Evolutionary conservation across 805 yeast species (phyloP), one percentile per base, ranked within the genome.

Genomic region (Helenozyma baotianmanensis): DNA sequence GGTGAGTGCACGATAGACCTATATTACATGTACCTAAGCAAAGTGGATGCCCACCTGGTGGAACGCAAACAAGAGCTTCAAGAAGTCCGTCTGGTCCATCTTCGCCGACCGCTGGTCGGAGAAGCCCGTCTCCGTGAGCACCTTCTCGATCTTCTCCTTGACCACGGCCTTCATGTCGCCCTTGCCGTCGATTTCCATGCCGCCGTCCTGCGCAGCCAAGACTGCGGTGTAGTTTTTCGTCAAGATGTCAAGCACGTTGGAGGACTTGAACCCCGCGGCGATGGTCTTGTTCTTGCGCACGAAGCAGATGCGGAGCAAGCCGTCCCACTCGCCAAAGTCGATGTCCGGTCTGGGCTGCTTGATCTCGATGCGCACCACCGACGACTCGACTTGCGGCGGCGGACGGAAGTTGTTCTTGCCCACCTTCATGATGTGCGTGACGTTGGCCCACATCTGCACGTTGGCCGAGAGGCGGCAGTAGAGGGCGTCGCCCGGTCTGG

Each of bases 361-460:
- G 36, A 92, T 80, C 60, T 90, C 97, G 23, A 92, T 78, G 52
- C 95, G 75, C 13, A 92, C 97, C 29, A 92, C 98, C 22, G 95
- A 82, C 0, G 97, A 88, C 59, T 92, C 98, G 37, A 92, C 98
- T 59, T 92, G 89, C 38, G 98, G 98, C 9, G 98, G 98, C 15
- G 98, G 98, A 49, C 96, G 74, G 69, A 92, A 92, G 54, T 92
- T 92, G 56, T 92, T 92, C 55, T 80, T 83, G 15, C 97, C 97
- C 19, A 92, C 98, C 61, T 92, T 92, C 98, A 92, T 92, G 33
- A 92, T 85, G 58, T 92, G 98, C 6, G 95, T 88, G 11, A 92
- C 97, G 45, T 86, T 86, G n/a, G 97, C 96, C 97, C 97, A 92
- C 97, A 92, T 90, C 55, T 92, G 98, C 1, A 92, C 97, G 54